Percentiles rank a stretch among this genome's conserved stretches.
Conservation (phyloP, 306 rosid species). For the Fragaria nilgerrensis region DNA sequence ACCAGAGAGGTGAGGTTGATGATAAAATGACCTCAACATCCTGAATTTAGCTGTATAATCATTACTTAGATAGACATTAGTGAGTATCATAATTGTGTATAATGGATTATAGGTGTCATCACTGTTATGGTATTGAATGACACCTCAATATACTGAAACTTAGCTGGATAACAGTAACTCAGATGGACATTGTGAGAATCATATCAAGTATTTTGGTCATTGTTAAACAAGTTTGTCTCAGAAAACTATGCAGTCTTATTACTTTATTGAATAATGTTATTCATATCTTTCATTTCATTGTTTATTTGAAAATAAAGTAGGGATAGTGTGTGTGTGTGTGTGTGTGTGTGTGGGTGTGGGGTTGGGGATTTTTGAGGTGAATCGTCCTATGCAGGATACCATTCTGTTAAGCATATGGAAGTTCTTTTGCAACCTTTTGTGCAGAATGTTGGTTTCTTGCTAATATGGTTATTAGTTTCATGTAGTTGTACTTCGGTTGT, state of each 20-base stretch:
- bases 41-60: neutral
- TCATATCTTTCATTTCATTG: neutral
- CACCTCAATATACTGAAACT: neutral
- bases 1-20: slow-evolving; percentile 67
- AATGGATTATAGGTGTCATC: neutral
- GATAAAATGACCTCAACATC: neutral
- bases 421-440: neutral
- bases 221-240: neutral
- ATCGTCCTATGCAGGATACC: neutral
- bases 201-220: neutral
- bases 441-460: slow-evolving; percentile 1
- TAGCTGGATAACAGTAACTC: neutral
- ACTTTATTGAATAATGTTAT: neutral
- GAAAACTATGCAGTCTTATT: neutral
- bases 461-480: neutral
- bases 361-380: neutral
- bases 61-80: neutral
- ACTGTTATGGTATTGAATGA: neutral
- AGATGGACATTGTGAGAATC: neutral
- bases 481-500: neutral
- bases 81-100: neutral
- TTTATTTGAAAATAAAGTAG: neutral
- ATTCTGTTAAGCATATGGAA: neutral
- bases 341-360: neutral
- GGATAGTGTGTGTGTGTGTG: neutral